Base-by-base conservation (phyloP, 129 eudicot species). In the Ambrosia trifida region DNA sequence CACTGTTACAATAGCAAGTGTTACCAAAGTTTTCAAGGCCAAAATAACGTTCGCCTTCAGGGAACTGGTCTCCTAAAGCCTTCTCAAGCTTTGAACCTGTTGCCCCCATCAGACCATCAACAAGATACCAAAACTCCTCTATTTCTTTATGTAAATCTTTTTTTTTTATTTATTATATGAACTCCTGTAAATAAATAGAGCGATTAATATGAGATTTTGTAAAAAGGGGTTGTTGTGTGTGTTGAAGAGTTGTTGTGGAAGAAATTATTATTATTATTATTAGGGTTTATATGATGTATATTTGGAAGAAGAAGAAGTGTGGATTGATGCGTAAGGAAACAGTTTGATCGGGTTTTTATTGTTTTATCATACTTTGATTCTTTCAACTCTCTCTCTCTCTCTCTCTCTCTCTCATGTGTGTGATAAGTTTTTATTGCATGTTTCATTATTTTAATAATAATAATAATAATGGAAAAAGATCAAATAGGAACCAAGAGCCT, bases 41-140 rank as follows among this genome's bases (percentile, higher is more conserved):
- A 70, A 93, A 93, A 71, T 93, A 93, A 0, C 95, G 85, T 74
- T 93, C 98, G 70, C 98, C 96, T 83, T 89, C 98, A 28, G 98
- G 98, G 68, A 93, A 93, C 65, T 93, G 96, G 75, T 93, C 98
- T 11, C 98, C 98, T 49, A 93, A 78, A 17, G 98, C 98, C 72
- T 93, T 93, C 90, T 93, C 98, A 56, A 93, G 88, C 75, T 83
- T 93, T 56, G 98, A 93, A 36, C 98, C 98, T 64, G 96, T 80
- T 71, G 91, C 98, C 45, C 98, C 98, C 98, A 92, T 92, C 86
- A 95, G 71, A 91, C 95, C 98, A 91, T 91, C 83, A 52, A 85
- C 80, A 17, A 81, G 68, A 59, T 50, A 66, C 66, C 68, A 44
- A 64, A 58, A 81, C 28, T 64, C 74, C 74, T 70, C 76, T 81